Conservation (phyloP, 495 filamentous ascomycete species). For the Penicillium antarcticum region DNA sequence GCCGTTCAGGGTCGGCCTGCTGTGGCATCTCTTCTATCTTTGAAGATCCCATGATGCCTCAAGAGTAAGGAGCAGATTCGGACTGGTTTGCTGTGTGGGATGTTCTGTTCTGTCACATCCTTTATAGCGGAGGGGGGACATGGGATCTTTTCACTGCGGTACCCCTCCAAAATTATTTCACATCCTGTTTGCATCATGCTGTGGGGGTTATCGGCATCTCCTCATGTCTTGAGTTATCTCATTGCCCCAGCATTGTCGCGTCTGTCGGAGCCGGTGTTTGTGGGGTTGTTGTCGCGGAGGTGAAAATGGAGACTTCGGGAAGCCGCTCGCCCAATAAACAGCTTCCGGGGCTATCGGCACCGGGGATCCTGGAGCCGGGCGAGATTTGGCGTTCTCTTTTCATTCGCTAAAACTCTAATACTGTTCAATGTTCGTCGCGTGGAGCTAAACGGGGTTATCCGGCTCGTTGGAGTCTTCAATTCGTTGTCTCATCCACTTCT, state of each 20-base stretch:
- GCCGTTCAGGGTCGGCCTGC: background rate
- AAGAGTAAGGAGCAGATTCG: background rate
- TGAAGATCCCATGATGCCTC: background rate
- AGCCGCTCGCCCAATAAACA: background rate
- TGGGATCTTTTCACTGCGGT: background rate
- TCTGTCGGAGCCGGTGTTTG: background rate
- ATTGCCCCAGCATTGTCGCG: background rate
- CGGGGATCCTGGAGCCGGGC: background rate
- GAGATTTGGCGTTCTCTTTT: no score
- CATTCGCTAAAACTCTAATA: no score
- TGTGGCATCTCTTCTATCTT: background rate
- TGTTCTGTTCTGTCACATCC: background rate
- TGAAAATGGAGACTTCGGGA: background rate
- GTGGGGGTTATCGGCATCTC: no score
- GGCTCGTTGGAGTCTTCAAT: background rate
- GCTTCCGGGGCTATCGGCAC: slow-evolving; percentile 4
- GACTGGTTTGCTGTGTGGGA: no score
- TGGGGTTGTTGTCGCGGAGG: background rate
- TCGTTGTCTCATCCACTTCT: background rate
- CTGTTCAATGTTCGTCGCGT: background rate
- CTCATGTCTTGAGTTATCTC: background rate
- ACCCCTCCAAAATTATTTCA: background rate
- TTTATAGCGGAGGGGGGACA: background rate
- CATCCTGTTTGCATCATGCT: no score
- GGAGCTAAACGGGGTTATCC: background rate